A percentile compares a stretch with the other conserved stretches of the same genome.
These are phyloP conservation scores for Nemania serpens DNA, from an alignment of 2,329 filamentous ascomycete species.

Conservation along the genomic window DNA sequence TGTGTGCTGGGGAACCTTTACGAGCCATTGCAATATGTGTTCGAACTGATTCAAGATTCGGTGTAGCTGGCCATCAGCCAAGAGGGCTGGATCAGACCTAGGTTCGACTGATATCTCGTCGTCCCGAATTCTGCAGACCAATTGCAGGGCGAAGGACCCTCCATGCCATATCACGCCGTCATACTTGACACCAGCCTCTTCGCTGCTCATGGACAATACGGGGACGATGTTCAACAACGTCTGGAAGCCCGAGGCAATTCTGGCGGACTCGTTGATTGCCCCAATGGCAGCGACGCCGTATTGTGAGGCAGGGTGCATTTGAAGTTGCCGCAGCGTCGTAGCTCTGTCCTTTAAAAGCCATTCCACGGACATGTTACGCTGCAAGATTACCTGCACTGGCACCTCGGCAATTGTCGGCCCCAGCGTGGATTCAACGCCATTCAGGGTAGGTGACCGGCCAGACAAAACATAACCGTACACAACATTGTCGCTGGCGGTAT, in stretches of 20 bases:
- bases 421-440: constrained; percentile 9
- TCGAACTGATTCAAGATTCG: constrained; percentile 21
- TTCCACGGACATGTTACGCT: constrained; percentile 16
- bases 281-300: constrained; percentile 15
- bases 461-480: constrained; percentile 24
- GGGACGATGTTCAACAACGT: constrained; percentile 22
- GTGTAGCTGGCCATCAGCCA: constrained; percentile 6
- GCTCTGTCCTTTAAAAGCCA: constrained; percentile 23
- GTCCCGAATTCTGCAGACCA: constrained; percentile 11
- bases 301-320: constrained; percentile 11
- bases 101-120: constrained; percentile 10
- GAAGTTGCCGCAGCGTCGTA: constrained; percentile 12
- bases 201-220: background rate
- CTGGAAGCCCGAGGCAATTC: constrained; percentile 16
- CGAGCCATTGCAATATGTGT: constrained; percentile 7
- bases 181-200: constrained; percentile 2
- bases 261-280: constrained; percentile 17
- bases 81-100: constrained; percentile 4
- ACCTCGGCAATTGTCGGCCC: constrained; percentile 22
- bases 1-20: constrained; percentile 3
- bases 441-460: constrained; percentile 14
- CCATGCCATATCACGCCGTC: constrained; percentile 3
- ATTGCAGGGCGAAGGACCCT: constrained; percentile 5
- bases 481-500: constrained; percentile 19
- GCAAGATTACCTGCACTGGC: constrained; percentile 23